A percentile compares a stretch with the other conserved stretches of the same genome.
These are phyloP conservation scores for Leccinum pellstonianum DNA, from an alignment of 768 basidiomycete genomes.

Conservation along the genomic window DNA sequence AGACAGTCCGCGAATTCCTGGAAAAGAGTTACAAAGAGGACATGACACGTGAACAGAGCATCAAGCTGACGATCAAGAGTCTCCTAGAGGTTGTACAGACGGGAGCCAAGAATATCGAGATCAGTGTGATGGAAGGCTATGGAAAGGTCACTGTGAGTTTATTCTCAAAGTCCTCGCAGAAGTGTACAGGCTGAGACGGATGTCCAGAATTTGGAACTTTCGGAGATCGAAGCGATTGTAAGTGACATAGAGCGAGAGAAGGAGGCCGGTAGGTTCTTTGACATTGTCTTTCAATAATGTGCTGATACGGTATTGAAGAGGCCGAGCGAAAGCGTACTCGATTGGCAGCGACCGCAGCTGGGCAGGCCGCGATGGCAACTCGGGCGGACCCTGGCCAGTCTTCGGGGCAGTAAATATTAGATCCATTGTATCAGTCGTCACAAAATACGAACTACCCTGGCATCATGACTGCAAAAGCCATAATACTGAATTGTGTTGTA, in stretches of 20 bases:
- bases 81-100: constrained; percentile 98
- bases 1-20: constrained; percentile 96
- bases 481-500: background rate
- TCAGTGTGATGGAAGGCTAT: constrained; percentile 95
- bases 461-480: background rate
- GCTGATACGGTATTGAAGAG: constrained; percentile 48
- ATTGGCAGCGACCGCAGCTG: constrained; percentile 87
- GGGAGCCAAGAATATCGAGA: constrained; percentile 99
- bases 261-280: constrained; percentile 68
- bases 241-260: constrained; percentile 95
- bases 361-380: constrained; percentile 82
- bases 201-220: constrained; percentile 73
- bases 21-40: constrained; percentile 98
- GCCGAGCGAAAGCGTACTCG: constrained; percentile 92
- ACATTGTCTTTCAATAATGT: background rate
- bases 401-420: constrained; percentile 34
- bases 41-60: constrained; percentile 81
- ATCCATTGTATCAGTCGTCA: constrained; percentile 13
- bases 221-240: constrained; percentile 91
- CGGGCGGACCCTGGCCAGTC: constrained; percentile 42
- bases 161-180: background rate
- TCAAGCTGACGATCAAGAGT: constrained; percentile 94
- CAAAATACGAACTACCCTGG: constrained; percentile 7
- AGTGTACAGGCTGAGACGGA: background rate
- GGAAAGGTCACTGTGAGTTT: constrained; percentile 81